phyloP scores from a whole-genome alignment of 768 basidiomycete species.

The Phlegmacium glaucopus region DNA sequence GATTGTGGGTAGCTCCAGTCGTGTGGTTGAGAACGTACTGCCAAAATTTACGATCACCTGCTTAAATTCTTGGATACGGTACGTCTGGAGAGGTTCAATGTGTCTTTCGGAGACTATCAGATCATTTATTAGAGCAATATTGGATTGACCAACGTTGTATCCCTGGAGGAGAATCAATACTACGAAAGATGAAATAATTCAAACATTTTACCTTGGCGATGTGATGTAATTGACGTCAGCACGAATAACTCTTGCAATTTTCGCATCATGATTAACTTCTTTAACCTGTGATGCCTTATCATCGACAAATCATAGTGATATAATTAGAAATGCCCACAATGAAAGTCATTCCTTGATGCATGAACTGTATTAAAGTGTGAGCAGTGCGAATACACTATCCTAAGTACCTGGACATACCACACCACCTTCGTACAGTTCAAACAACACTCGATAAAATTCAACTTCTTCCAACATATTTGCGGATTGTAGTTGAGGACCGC shows the following conservation, averaged over 20 bases:
- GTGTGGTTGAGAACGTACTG: slow-evolving; percentile 38
- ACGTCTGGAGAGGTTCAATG: slow-evolving; percentile 73
- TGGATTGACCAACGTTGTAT: slow-evolving; percentile 59
- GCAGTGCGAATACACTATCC: background rate
- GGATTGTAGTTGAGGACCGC: slow-evolving; percentile 23
- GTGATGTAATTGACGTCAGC: slow-evolving; percentile 88
- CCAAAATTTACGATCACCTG: slow-evolving; percentile 68
- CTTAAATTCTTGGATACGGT: slow-evolving; percentile 66
- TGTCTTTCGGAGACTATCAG: slow-evolving; percentile 41
- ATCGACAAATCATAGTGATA: background rate
- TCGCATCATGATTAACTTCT: slow-evolving; percentile 78
- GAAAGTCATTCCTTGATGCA: slow-evolving; percentile 84
- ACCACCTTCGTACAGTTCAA: slow-evolving; percentile 88
- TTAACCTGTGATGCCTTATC: slow-evolving; percentile 46
- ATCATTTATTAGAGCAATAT: background rate
- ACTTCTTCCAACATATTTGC: slow-evolving; percentile 70
- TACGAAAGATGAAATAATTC: background rate
- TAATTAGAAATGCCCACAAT: slow-evolving; percentile 44
- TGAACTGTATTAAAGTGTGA: slow-evolving; percentile 50
- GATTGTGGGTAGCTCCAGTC: background rate
- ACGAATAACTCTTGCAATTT: slow-evolving; percentile 62
- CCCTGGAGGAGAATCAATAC: slow-evolving; percentile 35
- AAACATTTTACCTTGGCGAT: slow-evolving; percentile 48
- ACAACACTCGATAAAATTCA: slow-evolving; percentile 78
- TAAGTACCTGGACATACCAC: slow-evolving; percentile 45